Evolutionary conservation across 768 basidiomycete species (phyloP), one percentile per base, ranked within the genome.

Genomic region (Suillus ampliporus): DNA sequence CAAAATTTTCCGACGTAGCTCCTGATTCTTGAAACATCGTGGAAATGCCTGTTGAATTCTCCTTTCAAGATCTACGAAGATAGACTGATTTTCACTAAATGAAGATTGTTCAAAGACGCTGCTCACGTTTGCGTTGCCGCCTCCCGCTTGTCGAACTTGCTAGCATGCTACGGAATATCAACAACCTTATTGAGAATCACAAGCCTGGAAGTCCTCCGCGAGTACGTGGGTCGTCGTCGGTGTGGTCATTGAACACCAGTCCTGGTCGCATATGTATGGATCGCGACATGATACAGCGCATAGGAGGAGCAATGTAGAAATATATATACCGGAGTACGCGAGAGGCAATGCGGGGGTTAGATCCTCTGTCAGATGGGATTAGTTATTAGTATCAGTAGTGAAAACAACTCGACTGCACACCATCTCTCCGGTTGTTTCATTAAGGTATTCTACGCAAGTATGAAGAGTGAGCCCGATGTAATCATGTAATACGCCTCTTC

Each of bases 401-500:
- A 47, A 28, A 23, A 35, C 15, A 60, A 50, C 46, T 35, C 23
- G 50, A 23, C 10, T 38, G 50, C 83, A 57, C 69, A 89, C 91
- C 97, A 96, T 97, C 85, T 89, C 80, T 4, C 97, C 97, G 6
- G 93, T 97, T 1, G 83, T 84, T 73, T 96, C 95, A 71, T 99
- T n/a, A n/a, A n/a, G n/a, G n/a, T n/a, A n/a, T n/a, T n/a, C n/a
- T n/a, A n/a, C n/a, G n/a, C 97, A 99, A 64, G 99, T 91, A 73
- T 99, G 97, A 95, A 96, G 64, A 99, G 97, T 2, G 99, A 82
- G 40, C 97, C 89, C 41, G 97, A 99, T 50, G 99, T 91, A 59
- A 99, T 86, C n/a, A n/a, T n/a, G n/a, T n/a, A n/a, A n/a, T n/a
- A n/a, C 72, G 95, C 63, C 90, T 82, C 78, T 98, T 98, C 77